Conservation (phyloP, 192 early-diverging fungal genomes). For the Coemansia sp. region DNA sequence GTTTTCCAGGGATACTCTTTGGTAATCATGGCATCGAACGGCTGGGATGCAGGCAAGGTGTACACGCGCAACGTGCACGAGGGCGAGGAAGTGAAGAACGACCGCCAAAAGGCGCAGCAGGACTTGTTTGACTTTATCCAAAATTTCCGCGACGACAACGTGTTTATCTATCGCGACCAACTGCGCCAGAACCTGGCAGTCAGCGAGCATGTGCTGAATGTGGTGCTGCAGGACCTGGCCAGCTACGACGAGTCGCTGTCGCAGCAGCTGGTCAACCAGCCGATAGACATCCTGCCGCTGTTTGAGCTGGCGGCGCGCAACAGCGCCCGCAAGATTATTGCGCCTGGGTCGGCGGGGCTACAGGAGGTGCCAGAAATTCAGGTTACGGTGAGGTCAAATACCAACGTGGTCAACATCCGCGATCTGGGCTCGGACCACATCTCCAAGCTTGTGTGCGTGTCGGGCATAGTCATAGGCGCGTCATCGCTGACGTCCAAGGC, state of each 20-base stretch:
- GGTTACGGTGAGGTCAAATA: slow-evolving; percentile 78
- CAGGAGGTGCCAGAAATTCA: slow-evolving; percentile 78
- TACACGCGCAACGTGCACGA: slow-evolving; percentile 67
- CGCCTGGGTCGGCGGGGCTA: slow-evolving; percentile 51
- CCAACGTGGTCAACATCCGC: slow-evolving; percentile 84
- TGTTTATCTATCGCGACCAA: slow-evolving; percentile 90
- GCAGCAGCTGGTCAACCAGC: slow-evolving; percentile 71
- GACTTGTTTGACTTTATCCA: slow-evolving; percentile 78
- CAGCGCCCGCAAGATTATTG: slow-evolving; percentile 70
- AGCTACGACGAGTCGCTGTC: slow-evolving; percentile 81
- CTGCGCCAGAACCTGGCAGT: slow-evolving; percentile 77
- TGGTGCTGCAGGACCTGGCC: slow-evolving; percentile 82
- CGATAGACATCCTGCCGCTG: slow-evolving; percentile 74
- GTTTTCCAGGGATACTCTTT: background rate
- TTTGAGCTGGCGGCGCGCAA: slow-evolving; percentile 85
- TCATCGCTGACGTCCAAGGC: slow-evolving; percentile 85
- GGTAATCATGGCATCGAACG: slow-evolving; percentile 30
- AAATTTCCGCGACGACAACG: slow-evolving; percentile 78
- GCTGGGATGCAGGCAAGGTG: slow-evolving; percentile 80
- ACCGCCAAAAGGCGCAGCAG: slow-evolving; percentile 59
- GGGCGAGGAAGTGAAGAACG: slow-evolving; percentile 55
- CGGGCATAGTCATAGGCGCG: slow-evolving; percentile 94
- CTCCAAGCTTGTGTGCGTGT: slow-evolving; percentile 88
- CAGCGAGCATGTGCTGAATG: slow-evolving; percentile 75
- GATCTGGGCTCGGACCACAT: slow-evolving; percentile 81